These are phyloP conservation scores for Amanita fuliginea DNA, from an alignment of 768 basidiomycete genomes.

Conservation along the genomic window DNA sequence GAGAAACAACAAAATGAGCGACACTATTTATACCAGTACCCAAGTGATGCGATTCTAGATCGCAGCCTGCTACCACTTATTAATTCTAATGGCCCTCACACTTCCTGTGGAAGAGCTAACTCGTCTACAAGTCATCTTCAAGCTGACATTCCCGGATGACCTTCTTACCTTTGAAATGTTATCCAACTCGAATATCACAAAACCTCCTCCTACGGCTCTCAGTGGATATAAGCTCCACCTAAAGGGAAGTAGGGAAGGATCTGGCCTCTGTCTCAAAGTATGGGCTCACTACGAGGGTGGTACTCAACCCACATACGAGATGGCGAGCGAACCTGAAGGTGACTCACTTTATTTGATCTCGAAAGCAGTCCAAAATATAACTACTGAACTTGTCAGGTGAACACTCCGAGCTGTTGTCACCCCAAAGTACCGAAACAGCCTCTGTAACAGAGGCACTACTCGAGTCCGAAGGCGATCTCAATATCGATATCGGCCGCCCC, in stretches of 20 bases:
- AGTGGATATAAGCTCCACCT: slow-evolving; percentile 7
- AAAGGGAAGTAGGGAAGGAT: slow-evolving; percentile 6
- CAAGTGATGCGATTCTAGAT: neutral
- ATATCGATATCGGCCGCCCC: neutral
- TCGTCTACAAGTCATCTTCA: slow-evolving; percentile 6
- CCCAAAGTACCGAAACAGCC: neutral
- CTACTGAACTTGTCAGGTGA: neutral
- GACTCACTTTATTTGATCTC: neutral
- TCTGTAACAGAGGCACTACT: neutral
- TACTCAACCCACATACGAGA: neutral
- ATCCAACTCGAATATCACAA: neutral
- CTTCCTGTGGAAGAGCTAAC: slow-evolving; percentile 7
- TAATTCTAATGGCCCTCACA: slow-evolving; percentile 7
- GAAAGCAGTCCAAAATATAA: neutral
- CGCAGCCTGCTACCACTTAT: neutral
- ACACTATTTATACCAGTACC: slow-evolving; percentile 2
- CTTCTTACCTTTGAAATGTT: slow-evolving; percentile 8
- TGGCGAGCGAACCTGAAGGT: neutral
- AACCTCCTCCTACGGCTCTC: neutral
- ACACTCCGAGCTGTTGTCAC: neutral
- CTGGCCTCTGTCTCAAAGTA: slow-evolving; percentile 6
- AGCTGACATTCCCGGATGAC: slow-evolving; percentile 4
- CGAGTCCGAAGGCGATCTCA: neutral
- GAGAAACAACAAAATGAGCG: neutral
- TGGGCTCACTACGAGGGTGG: slow-evolving; percentile 5